These are phyloP conservation scores for Neurospora hispaniola DNA, from an alignment of 495 filamentous ascomycete species.

Conservation along the genomic window DNA sequence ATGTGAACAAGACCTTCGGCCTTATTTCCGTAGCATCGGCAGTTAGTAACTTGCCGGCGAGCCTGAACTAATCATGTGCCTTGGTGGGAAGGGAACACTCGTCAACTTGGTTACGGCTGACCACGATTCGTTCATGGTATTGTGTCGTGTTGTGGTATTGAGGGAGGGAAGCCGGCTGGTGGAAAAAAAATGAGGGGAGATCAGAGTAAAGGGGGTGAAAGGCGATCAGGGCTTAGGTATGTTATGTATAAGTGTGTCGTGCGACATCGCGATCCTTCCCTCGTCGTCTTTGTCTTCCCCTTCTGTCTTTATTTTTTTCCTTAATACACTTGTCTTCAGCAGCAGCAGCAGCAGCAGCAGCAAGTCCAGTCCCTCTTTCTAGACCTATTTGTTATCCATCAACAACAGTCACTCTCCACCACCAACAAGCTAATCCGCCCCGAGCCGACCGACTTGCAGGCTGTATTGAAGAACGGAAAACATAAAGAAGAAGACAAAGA, in stretches of 20 bases:
- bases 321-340: background rate
- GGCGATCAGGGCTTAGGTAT: background rate
- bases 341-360: background rate
- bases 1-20: constrained; percentile 25
- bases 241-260: constrained; percentile 3
- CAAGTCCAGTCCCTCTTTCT: background rate
- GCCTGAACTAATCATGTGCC: constrained; percentile 11
- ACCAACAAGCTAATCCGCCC: background rate
- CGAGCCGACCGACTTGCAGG: background rate
- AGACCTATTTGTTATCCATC: background rate
- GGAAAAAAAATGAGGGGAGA: background rate
- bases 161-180: background rate
- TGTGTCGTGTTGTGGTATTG: background rate
- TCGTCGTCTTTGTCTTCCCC: background rate
- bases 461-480: constrained; percentile 1
- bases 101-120: constrained; percentile 8
- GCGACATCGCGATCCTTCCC: constrained; percentile 1
- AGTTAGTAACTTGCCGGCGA: constrained; percentile 17
- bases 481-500: constrained; percentile 3
- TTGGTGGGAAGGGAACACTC: background rate
- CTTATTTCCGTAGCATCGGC: constrained; percentile 32
- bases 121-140: background rate
- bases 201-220: background rate
- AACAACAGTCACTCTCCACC: background rate
- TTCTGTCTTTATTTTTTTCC: background rate